A percentile compares a stretch with the other conserved stretches of the same genome.
These are phyloP conservation scores for Apophysomyces ossiformis DNA, from an alignment of 371 early-diverging fungal species.

Conservation along the genomic window DNA sequence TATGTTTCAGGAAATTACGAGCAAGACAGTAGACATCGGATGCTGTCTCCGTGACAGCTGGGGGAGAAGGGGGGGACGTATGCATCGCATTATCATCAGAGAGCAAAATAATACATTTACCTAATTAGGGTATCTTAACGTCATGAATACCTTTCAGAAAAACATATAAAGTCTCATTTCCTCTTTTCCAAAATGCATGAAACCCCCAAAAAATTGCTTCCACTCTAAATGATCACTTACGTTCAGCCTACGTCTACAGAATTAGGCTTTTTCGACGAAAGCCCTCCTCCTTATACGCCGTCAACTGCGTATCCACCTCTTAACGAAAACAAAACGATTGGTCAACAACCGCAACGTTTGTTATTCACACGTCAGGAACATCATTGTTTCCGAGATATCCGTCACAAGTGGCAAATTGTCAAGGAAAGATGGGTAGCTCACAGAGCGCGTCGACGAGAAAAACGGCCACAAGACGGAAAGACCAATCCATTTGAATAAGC, in stretches of 20 bases:
- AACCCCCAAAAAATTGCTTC: background rate
- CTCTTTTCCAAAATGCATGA: too few species aligned
- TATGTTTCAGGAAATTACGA: slow-evolving; percentile 17
- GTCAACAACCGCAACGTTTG: background rate
- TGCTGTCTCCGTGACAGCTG: background rate
- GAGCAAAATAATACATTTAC: background rate
- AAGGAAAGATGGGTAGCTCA: slow-evolving; percentile 19
- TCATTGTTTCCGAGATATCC: slow-evolving; percentile 4
- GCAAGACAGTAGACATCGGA: slow-evolving; percentile 11
- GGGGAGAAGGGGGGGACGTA: background rate
- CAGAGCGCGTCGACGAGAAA: slow-evolving; percentile 26
- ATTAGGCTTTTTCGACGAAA: background rate
- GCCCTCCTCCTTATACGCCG: slow-evolving; percentile 8
- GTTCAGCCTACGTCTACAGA: background rate
- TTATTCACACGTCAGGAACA: background rate
- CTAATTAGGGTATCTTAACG: background rate
- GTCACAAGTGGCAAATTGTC: slow-evolving; percentile 19
- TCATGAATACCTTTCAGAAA: slow-evolving; percentile 13
- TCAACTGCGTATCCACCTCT: background rate
- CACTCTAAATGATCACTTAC: background rate
- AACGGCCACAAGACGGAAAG: slow-evolving; percentile 46
- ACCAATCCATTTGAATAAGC: slow-evolving; percentile 44
- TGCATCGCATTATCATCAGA: background rate
- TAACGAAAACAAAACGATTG: background rate
- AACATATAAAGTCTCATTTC: slow-evolving; percentile 1